phyloP scores from a whole-genome alignment of 129 eudicot genomes.

The Flaveria bidentis region DNA sequence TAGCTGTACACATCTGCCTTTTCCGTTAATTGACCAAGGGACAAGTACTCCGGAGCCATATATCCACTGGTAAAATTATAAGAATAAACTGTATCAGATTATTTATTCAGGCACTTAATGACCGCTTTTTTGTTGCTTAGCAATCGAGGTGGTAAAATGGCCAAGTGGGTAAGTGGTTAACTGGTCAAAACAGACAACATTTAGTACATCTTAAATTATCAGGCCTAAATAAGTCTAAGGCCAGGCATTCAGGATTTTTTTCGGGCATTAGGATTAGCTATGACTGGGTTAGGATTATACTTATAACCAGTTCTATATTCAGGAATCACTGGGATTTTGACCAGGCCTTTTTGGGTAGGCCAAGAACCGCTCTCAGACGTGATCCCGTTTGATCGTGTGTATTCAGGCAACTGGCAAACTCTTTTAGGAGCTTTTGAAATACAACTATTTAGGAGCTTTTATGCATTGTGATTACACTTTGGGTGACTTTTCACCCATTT shows the following conservation, averaged over 20 bases:
- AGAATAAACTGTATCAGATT: conserved; percentile 11
- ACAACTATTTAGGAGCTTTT: not conserved
- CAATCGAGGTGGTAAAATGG: not conserved
- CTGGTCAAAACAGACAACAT: not conserved
- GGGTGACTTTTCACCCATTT: not conserved
- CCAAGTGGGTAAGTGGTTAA: not conserved
- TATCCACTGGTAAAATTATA: conserved; percentile 50
- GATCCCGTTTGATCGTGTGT: not conserved
- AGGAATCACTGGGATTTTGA: not conserved
- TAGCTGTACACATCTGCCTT: conserved; percentile 82
- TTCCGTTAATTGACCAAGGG: conserved; percentile 71
- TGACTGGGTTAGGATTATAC: not conserved
- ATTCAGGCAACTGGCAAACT: not conserved
- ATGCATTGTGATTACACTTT: not conserved
- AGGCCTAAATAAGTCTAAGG: not conserved
- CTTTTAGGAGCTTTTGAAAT: not conserved
- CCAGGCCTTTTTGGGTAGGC: not conserved
- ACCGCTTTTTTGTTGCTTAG: not conserved
- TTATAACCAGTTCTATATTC: not conserved
- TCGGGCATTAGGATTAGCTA: not conserved
- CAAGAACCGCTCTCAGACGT: not conserved
- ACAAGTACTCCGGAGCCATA: conserved; percentile 81
- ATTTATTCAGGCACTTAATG: not conserved
- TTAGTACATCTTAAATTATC: not conserved
- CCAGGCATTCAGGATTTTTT: not conserved